Percentiles rank a stretch among this genome's conserved stretches.
Conservation (phyloP, 2,329 filamentous ascomycete genomes). For the Colletotrichum sp. region DNA sequence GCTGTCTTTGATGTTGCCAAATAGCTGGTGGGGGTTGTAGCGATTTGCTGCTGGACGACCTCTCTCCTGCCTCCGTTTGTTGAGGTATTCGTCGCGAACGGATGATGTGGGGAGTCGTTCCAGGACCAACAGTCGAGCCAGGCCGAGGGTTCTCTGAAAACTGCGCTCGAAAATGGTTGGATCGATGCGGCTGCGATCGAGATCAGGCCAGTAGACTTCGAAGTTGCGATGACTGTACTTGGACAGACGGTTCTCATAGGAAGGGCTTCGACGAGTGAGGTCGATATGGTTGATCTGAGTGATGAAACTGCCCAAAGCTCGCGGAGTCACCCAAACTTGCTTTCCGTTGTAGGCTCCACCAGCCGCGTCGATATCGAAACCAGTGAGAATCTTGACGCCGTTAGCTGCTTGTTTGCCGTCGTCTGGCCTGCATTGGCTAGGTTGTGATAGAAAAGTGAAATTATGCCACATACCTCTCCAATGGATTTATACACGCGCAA, state of each 20-base stretch:
- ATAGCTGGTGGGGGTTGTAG: conserved; percentile 43
- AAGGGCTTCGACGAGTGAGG: conserved; percentile 78
- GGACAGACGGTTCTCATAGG: conserved; percentile 85
- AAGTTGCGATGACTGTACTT: conserved; percentile 88
- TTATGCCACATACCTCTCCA: conserved; percentile 57
- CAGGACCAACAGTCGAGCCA: conserved; percentile 79
- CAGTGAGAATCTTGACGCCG: conserved; percentile 67
- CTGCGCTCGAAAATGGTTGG: conserved; percentile 87
- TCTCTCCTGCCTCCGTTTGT: conserved; percentile 72
- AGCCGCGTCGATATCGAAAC: conserved; percentile 87
- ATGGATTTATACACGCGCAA: conserved; percentile 84
- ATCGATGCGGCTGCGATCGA: conserved; percentile 78
- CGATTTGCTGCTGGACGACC: conserved; percentile 66
- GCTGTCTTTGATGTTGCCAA: conserved; percentile 77
- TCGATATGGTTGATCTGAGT: conserved; percentile 85
- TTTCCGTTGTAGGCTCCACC: conserved; percentile 81
- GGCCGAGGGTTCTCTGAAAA: conserved; percentile 75
- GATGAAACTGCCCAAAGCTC: conserved; percentile 79
- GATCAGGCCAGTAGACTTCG: conserved; percentile 78
- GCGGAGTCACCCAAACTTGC: conserved; percentile 79
- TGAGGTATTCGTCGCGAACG: conserved; percentile 73
- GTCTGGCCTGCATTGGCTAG: neutral
- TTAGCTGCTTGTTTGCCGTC: neutral
- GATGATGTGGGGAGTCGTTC: conserved; percentile 75
- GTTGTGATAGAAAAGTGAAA: neutral